Base-by-base conservation (phyloP, 768 basidiomycete species). In the Pleurotus cornucopiae region DNA sequence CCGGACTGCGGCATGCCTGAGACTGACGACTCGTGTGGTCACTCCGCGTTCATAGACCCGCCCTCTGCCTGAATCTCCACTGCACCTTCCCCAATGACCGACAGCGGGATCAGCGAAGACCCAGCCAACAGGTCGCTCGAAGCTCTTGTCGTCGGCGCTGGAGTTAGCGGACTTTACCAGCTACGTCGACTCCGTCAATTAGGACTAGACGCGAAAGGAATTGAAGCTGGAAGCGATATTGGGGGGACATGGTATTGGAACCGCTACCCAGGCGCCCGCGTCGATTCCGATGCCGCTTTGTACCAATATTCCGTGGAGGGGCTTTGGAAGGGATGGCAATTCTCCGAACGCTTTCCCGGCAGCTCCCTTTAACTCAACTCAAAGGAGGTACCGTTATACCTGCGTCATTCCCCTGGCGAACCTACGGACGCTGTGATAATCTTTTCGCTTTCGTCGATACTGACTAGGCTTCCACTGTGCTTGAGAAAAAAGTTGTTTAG, bases 151-250 rank as follows among this genome's bases (percentile, higher is more conserved):
- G 44, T 55, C 6, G 54, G 54, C 14, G 54, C 40, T 20, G 54
- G 54, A 13, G 30, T 55, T 44, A 23, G 16, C 21, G 52, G 57
- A 26, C 26, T 40, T 7, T 43, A 52, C 39, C 30, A 52, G 9
- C 38, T 52, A 12, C 49, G 40, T 23, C 18, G 3, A 12, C 39
- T 52, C 16, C 34, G 49, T 11, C 38, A 52, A 11, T 39, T 26
- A 34, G 49, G 49, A 26, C 40, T 39, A 16, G 14, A 9, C 14
- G 49, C 21, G 14, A 38, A 30, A 18, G 40, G 38, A 13, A 26
- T 40, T 7, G 43, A 58, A 23, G 43, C 55, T n/a, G 23, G 41
- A 12, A 65, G 58, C 43, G 62, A 58, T 20, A 58, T 63, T 7
- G 64, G 63, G 41, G 54, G 54, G 4, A 38, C 16, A 6, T 55